These are phyloP conservation scores for Trifolium dubium DNA, from an alignment of 306 rosid genomes.

Conservation along the genomic window DNA sequence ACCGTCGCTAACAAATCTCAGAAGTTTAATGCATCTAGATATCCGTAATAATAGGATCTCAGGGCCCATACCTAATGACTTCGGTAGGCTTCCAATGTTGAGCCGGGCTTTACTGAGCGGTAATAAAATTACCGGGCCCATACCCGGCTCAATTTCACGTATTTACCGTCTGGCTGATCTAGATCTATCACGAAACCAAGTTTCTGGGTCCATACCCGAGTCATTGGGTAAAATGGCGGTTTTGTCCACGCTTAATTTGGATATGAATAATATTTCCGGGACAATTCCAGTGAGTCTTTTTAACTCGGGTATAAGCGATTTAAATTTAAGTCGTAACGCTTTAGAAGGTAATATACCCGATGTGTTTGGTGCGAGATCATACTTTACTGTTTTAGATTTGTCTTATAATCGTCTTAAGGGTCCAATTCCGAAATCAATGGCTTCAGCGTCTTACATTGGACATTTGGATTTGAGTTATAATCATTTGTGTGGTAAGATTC, in stretches of 20 bases:
- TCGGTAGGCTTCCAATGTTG: slow-evolving; percentile 67
- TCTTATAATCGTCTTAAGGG: slow-evolving; percentile 69
- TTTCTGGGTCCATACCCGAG: slow-evolving; percentile 68
- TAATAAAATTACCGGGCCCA: slow-evolving; percentile 63
- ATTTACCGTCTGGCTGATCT: slow-evolving; percentile 90
- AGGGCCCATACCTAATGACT: slow-evolving; percentile 57
- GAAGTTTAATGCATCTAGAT: slow-evolving; percentile 77
- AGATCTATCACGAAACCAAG: slow-evolving; percentile 72
- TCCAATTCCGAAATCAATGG: slow-evolving; percentile 61
- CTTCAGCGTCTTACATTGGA: slow-evolving; percentile 70
- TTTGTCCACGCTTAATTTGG: slow-evolving; percentile 68
- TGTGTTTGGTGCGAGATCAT: slow-evolving; percentile 64
- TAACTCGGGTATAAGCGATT: slow-evolving; percentile 62
- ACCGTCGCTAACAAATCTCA: slow-evolving; percentile 53
- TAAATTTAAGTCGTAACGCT: slow-evolving; percentile 70
- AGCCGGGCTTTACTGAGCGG: slow-evolving; percentile 86
- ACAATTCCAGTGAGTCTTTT: slow-evolving; percentile 61
- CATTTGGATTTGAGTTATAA: slow-evolving; percentile 96
- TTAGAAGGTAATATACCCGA: slow-evolving; percentile 66
- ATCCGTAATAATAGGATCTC: slow-evolving; percentile 76
- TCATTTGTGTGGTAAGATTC: slow-evolving; percentile 83
- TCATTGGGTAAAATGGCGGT: slow-evolving; percentile 83
- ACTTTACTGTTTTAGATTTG: slow-evolving; percentile 77
- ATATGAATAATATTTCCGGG: slow-evolving; percentile 65
- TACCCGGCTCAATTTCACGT: slow-evolving; percentile 58